A percentile compares a stretch with the other conserved stretches of the same genome.
phyloP scores from a whole-genome alignment of 1,284 basidiomycete species.

The Cryptococcus amylolentus region DNA sequence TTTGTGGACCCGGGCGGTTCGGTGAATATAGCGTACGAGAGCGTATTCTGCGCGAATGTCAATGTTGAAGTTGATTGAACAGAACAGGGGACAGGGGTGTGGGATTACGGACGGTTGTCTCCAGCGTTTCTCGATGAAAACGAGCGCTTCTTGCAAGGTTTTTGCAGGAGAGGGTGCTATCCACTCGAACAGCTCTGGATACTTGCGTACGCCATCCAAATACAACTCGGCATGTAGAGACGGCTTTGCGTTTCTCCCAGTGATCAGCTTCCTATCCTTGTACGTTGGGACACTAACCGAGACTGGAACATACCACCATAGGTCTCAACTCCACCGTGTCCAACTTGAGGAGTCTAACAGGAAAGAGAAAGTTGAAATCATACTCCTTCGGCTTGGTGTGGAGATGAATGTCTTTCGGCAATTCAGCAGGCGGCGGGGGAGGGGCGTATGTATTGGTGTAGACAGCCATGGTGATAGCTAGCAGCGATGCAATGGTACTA shows the following conservation, averaged over 20 bases:
- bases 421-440: too few species aligned
- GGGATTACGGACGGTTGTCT: too few species aligned
- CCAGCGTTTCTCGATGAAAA: constrained; percentile 27
- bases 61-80: too few species aligned
- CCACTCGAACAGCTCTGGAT: constrained; percentile 27
- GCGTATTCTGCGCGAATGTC: too few species aligned
- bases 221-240: constrained; percentile 33
- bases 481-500: too few species aligned
- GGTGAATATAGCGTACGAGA: constrained; percentile 36
- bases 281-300: too few species aligned
- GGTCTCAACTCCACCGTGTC: constrained; percentile 36
- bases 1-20: constrained; percentile 20
- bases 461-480: too few species aligned
- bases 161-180: constrained; percentile 14
- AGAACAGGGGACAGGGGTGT: too few species aligned
- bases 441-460: too few species aligned
- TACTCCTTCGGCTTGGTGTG: constrained; percentile 39
- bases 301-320: constrained; percentile 19
- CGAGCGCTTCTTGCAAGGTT: constrained; percentile 26
- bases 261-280: too few species aligned
- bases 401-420: constrained; percentile 25
- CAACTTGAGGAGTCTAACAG: constrained; percentile 26
- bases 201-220: constrained; percentile 23
- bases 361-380: constrained; percentile 45
- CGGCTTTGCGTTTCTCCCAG: constrained; percentile 19